Evolutionary conservation across 2,329 filamentous ascomycete species (phyloP), one percentile per base, ranked within the genome.

Genomic region (Colletotrichum tofieldiae): DNA sequence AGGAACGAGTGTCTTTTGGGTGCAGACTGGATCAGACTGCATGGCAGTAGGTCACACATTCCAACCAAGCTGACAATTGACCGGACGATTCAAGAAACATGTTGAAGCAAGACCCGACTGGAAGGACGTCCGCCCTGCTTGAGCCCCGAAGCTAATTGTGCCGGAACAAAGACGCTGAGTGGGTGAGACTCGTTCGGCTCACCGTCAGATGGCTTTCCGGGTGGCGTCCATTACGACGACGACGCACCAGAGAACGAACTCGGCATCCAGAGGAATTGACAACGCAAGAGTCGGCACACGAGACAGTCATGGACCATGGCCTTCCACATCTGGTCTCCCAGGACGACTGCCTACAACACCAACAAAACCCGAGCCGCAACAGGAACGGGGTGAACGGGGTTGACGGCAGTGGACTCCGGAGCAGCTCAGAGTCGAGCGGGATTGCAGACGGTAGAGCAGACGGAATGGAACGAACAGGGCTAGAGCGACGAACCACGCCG

Each of bases 151-250:
- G 54, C 56, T 59, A 63, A 69, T 60, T 65, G 59, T 65, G 60
- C 54, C 66, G 59, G 70, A 51, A 26, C 29, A 55, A 16, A 49
- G 52, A 39, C 59, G 58, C 59, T 69, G 37, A 72, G 59, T 65
- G 70, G 59, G 39, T 35, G 70, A 47, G 39, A 69, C 45, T 37
- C 61, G 59, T 72, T 72, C 70, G 70, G 70, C 65, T 72, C 65
- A 68, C 66, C 65, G 70, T 72, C 70, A 72, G 65, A 72, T 72
- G 65, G 59, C 65, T 49, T 69, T 72, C 70, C 70, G 70, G 54
- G 70, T 72, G 70, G 70, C 70, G 70, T 43, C 52, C 55, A 72
- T 72, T 72, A 72, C 70, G 70, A 72, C 69, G 69, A 72, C 70
- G 37, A 56, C 37, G 65, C 59, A 61, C 70, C 59, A 64, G 56